These are phyloP conservation scores for Lophium mytilinum DNA, from an alignment of 495 filamentous ascomycete species.

Conservation along the genomic window DNA sequence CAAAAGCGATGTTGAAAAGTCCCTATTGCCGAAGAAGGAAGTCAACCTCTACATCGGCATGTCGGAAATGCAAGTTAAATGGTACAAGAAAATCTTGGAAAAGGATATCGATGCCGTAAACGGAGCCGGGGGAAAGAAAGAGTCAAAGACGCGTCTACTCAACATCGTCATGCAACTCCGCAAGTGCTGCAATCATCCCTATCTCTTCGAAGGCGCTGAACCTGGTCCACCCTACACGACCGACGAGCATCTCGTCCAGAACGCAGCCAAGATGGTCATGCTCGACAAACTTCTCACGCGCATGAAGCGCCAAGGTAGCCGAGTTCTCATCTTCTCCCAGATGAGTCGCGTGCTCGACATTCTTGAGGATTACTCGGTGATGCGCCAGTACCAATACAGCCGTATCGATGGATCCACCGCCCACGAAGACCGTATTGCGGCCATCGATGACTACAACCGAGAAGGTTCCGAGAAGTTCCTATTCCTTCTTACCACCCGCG, in stretches of 20 bases:
- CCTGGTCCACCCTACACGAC: constrained; percentile 97
- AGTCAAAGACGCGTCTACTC: constrained; percentile 97
- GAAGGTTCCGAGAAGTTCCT: constrained; percentile 92
- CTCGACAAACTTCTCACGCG: constrained; percentile 85
- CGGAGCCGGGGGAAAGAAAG: constrained; percentile 87
- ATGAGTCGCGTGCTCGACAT: constrained; percentile 98
- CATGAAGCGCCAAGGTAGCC: constrained; percentile 75
- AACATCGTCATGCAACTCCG: constrained; percentile 99
- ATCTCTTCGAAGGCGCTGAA: constrained; percentile 96
- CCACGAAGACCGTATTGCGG: constrained; percentile 94
- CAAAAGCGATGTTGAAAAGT: constrained; percentile 98
- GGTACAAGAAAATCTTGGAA: constrained; percentile 98
- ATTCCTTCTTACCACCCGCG: constrained; percentile 94
- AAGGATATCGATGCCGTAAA: constrained; percentile 99
- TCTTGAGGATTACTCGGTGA: constrained; percentile 95
- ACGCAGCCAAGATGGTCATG: constrained; percentile 96
- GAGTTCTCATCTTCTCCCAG: constrained; percentile 97
- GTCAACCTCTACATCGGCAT: constrained; percentile 96
- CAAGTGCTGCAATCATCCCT: constrained; percentile 99
- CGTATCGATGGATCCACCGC: constrained; percentile 96
- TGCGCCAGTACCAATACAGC: constrained; percentile 90
- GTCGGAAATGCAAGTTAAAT: constrained; percentile 98
- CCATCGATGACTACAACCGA: constrained; percentile 98
- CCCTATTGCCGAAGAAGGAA: constrained; percentile 93
- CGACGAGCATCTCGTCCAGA: constrained; percentile 89